Evolutionary conservation across 257 asterid genomes (phyloP), one percentile per base, ranked within the genome.

Genomic region (Nyctanthes arbortristis): DNA sequence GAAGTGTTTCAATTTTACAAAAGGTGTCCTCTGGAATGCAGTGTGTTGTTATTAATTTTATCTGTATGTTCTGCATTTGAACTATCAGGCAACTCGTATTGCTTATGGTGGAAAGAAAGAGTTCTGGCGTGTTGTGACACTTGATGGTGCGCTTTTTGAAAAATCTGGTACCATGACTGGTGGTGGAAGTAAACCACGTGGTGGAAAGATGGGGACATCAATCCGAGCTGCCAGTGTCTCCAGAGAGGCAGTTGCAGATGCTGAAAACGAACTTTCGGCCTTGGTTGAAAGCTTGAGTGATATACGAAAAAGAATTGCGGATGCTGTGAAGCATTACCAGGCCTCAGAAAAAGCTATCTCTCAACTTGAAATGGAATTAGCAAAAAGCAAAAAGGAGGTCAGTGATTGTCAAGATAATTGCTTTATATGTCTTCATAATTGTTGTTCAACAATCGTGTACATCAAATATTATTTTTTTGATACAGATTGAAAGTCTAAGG

Each of bases 91-190:
- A 52, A 81, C 96, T 13, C 93, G 92, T 30, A 86, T 91, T 77
- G 96, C 97, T 74, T 89, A 94, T 68, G 96, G 89, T 31, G 84
- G 85, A 61, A 80, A 80, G 80, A 87, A 63, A 63, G 97, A 86
- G 64, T 80, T 68, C 67, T 75, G 97, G 89, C 97, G 97, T 39
- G 93, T 94, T 39, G 99, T 94, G 70, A 85, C 99, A 39, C 85
- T 89, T 68, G 96, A 91, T 61, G 99, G 99, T 76, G 90, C 95
- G 54, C 88, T 94, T 63, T 91, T 89, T 70, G 99, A 94, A 77
- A 91, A 81, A 73, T 88, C 99, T 28, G 99, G 99, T 60, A 94
- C 97, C 18, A 94, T 94, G 97, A 82, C 86, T 81, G 99, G 99
- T 76, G 99, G 99, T 11, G 99, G 99, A 36, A 66, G 80, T 70